Evolutionary conservation across 1,139 yeast genomes (phyloP), one percentile per base, ranked within the genome.

Genomic region (Yamadazyma conglobata): DNA sequence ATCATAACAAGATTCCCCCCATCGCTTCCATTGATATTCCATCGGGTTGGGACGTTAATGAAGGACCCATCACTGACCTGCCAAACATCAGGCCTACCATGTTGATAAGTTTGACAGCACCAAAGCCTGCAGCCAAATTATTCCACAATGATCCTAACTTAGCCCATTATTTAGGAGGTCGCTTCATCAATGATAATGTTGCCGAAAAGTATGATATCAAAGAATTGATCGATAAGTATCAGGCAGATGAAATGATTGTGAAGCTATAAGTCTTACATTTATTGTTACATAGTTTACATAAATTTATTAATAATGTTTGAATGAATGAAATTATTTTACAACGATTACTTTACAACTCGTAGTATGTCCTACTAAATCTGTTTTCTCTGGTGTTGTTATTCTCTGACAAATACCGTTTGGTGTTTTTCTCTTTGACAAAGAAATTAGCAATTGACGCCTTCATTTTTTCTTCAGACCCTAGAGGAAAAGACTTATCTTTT

Each of bases 11-110:
- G 7, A 52, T 65, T 7, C 58, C 70, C 4, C 88, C 87, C 0
- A 73, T 89, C 3, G 75, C 86, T 0, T 77, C 95, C 0, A 85
- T 91, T 1, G 98, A 91, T 52, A 78, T 89, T 24, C 98, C 98
- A 0, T 83, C 95, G 0, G 95, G 96, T 0, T 91, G 98, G 98
- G 93, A 88, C 51, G 97, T 91, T 5, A 95, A 91, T 49, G 50
- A 69, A 4, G 98, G 98, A 0, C 95, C 94, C 0, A 47, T 54
- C 0, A 26, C 13, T 9, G 28, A 25, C 2, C 60, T 54, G 3
- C 52, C 56, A 1, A 71, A 68, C 17, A 69, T 73, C 4, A 55
- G 55, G 7, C 95, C 98, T 0, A 58, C 70, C 5, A 77, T 78
- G 44, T 64, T 91, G 34, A 77, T 91, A 6, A 84, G 95, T 31